Base-by-base conservation (phyloP, 1,284 basidiomycete genomes). In the Sanghuangporus weigelae region DNA sequence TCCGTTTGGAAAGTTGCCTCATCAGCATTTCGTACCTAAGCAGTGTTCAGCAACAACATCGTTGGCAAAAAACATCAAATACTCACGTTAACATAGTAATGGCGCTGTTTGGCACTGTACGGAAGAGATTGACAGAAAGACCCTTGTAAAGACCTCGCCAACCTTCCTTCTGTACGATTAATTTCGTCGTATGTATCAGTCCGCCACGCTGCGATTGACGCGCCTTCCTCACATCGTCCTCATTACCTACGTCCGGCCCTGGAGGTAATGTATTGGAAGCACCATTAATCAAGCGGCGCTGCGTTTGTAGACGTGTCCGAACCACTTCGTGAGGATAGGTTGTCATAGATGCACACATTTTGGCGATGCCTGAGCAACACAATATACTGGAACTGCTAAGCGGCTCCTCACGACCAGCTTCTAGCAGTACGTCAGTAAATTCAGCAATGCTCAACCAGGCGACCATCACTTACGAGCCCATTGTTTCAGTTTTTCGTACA, bases 261-360 rank as follows among this genome's bases (percentile, higher is more conserved):
- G 40, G 46, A 31, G 58, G 26, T 26, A 21, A 36, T 12, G 14
- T 53, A 84, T 84, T 19, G 82, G 84, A 53, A 84, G 83, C 7
- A 81, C 84, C 3, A 83, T 83, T 67, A 49, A 89, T 75, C 49
- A 85, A 84, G 63, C 84, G 81, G 62, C 85, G 84, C 69, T 90
- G 87, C 4, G 95, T 94, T 76, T 98, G 95, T 42, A 97, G 77
- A 5, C 95, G 86, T 31, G 95, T 98, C 10, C 95, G 90, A 19
- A 98, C 82, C 49, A 98, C 96, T 76, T 98, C 95, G 74, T 98
- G 95, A 0, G 96, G 96, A 75, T 98, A 98, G 36, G 96, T 98
- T 26, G 90, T 89, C 26, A 97, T 78, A 11, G 94, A 95, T 2
- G 95, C 96, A 1, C 92, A 87, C 92, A 97, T 96, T 75, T 98